phyloP scores from a whole-genome alignment of 441 rosid genomes.

The Erodium moschatum region DNA sequence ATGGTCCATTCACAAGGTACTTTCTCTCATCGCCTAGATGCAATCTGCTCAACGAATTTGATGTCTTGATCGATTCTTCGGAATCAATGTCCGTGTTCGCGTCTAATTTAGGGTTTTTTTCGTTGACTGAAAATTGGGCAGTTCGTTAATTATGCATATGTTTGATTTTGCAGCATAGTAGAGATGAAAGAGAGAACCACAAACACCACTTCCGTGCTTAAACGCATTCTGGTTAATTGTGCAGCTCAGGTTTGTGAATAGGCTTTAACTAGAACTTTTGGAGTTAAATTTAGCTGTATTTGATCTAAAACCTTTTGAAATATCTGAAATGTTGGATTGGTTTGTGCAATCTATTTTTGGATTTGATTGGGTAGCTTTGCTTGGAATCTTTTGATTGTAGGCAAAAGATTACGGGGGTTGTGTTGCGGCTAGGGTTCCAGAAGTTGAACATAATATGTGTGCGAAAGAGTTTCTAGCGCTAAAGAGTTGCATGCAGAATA shows the following conservation, averaged over 20 bases:
- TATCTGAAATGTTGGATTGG: background rate
- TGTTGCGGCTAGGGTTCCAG: constrained; percentile 72
- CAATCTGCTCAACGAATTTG: background rate
- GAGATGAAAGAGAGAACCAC: constrained; percentile 63
- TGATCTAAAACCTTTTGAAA: background rate
- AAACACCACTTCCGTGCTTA: constrained; percentile 45
- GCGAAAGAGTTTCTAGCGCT: constrained; percentile 72
- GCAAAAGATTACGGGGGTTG: constrained; percentile 80
- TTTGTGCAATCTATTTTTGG: constrained; percentile 9
- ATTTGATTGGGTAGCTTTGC: constrained; percentile 13
- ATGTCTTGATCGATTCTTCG: background rate
- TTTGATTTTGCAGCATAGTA: constrained; percentile 29
- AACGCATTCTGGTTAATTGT: constrained; percentile 65
- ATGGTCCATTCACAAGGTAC: constrained; percentile 10
- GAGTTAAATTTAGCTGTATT: background rate
- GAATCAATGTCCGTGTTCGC: background rate
- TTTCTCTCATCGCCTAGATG: background rate
- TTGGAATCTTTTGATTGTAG: constrained; percentile 30
- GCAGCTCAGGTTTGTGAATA: constrained; percentile 58
- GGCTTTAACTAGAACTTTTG: constrained; percentile 8
- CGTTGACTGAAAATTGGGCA: background rate
- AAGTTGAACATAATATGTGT: constrained; percentile 68
- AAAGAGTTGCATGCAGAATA: constrained; percentile 77
- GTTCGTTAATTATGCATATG: background rate
- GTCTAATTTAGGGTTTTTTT: constrained; percentile 5